phyloP scores from a whole-genome alignment of 192 early-diverging fungal genomes.

The Umbelopsis sp. region DNA sequence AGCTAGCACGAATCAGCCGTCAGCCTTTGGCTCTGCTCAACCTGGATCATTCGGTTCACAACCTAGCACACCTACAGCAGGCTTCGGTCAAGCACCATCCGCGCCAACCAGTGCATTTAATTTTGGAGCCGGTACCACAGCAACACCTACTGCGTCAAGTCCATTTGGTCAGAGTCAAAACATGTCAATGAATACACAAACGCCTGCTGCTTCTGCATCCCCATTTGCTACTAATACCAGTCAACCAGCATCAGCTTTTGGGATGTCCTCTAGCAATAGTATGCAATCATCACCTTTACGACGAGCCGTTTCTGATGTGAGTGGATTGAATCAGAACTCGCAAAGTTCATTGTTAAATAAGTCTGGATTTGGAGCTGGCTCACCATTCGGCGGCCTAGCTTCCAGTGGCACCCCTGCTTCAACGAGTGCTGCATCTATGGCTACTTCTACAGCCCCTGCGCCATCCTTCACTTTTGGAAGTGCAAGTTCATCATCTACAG shows the following conservation, averaged over 20 bases:
- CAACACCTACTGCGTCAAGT: background rate
- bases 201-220: background rate
- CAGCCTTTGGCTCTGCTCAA: background rate
- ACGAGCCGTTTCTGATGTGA: constrained; percentile 11
- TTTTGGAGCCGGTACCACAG: background rate
- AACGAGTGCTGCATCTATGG: background rate
- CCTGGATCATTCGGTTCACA: background rate
- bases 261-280: background rate
- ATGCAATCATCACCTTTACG: constrained; percentile 7
- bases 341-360: constrained; percentile 2
- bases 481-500: background rate
- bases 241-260: constrained; percentile 1
- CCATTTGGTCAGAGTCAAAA: no score
- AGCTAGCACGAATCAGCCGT: background rate
- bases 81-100: background rate
- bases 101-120: background rate
- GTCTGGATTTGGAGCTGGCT: background rate
- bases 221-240: background rate
- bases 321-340: constrained; percentile 7
- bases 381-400: background rate
- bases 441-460: background rate
- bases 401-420: background rate
- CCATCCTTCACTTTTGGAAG: background rate
- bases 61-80: background rate
- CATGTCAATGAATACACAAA: background rate